Conservation (phyloP, 192 early-diverging fungal genomes). For the Lobosporangium transversale region DNA sequence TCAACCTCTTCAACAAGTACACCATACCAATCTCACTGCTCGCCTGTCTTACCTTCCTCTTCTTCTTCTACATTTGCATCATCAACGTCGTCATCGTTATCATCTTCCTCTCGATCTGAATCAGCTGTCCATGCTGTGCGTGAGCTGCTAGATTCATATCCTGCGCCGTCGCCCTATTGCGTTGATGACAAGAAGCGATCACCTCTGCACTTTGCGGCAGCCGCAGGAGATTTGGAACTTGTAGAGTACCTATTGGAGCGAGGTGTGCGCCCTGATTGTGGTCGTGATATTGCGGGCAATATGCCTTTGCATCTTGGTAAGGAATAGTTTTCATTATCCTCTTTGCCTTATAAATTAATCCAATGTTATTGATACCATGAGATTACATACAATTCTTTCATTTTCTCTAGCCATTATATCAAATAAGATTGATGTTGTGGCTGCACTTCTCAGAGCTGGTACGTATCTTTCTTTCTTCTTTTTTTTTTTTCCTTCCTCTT, state of each 20-base stretch:
- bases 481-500: background rate
- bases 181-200: constrained; percentile 52
- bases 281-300: constrained; percentile 48
- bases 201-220: constrained; percentile 49
- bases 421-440: constrained; percentile 44
- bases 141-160: constrained; percentile 42
- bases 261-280: constrained; percentile 47
- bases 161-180: constrained; percentile 45
- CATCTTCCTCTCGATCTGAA: background rate
- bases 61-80: constrained; percentile 5
- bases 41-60: constrained; percentile 17
- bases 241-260: constrained; percentile 48
- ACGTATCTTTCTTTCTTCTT: background rate
- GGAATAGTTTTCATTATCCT: background rate
- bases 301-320: constrained; percentile 49
- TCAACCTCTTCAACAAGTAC: background rate
- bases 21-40: constrained; percentile 24
- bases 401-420: constrained; percentile 40
- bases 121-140: constrained; percentile 48
- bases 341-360: background rate
- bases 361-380: background rate
- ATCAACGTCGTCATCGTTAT: background rate
- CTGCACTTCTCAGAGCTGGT: constrained; percentile 42
- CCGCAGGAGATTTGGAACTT: constrained; percentile 43
- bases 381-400: background rate